Evolutionary conservation across 257 asterid genomes (phyloP), one percentile per base, ranked within the genome.

Genomic region (Linderniella brevidens): DNA sequence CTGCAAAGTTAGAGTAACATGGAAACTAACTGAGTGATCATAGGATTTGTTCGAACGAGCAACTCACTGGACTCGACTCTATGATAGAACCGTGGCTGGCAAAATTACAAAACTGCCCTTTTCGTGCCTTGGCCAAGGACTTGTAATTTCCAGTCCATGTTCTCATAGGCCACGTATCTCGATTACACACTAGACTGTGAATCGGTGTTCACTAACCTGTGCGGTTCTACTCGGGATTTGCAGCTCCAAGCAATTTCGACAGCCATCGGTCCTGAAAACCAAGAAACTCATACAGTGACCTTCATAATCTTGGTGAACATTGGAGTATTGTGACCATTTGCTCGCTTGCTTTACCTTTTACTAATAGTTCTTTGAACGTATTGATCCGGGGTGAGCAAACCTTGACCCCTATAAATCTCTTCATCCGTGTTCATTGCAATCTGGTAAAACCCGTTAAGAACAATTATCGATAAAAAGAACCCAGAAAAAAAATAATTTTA

Each of bases 181-280:
- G 29, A 11, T 53, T 36, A 42, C n/a, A n/a, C n/a, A n/a, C n/a
- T n/a, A n/a, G n/a, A n/a, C n/a, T n/a, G n/a, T n/a, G n/a, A n/a
- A n/a, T n/a, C n/a, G n/a, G n/a, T n/a, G n/a, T 37, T 25, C 56
- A 42, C 83, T 48, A 44, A 88, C 94, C 96, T 84, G 98, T 53
- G 94, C 94, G 47, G 87, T 84, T 79, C 96, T 74, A 62, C 87
- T 74, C 38, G 96, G 98, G 49, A 88, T 67, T 53, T 62, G 68
- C 58, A 88, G 68, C 55, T 88, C 94, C 68, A 88, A 59, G 76
- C 90, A 76, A 63, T 49, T 67, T 52, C 85, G 73, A 63, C 70
- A 49, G 53, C 96, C 92, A 61, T 80, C 96, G 58, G 66, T 66
- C 68, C 98, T 88, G 78, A 68, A 67, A 54, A 17, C 38, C 54